Conservation (phyloP, 345 rosid genomes). For the Rubroshorea leprosula region DNA sequence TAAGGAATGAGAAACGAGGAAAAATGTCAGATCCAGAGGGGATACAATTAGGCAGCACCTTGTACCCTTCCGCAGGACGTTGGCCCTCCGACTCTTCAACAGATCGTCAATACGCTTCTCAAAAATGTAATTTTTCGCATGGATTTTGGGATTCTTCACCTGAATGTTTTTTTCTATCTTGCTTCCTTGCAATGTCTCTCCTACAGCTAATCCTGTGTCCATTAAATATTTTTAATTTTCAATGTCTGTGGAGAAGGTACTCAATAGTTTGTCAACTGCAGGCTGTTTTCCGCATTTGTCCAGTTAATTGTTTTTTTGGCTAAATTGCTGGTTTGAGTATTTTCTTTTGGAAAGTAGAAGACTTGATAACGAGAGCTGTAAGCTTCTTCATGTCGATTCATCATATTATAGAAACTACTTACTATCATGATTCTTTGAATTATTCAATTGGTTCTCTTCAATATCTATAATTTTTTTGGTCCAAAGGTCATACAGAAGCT, state of each 20-base stretch:
- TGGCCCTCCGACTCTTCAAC: constrained; percentile 78
- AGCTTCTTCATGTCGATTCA: constrained; percentile 1
- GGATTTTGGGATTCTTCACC: neutral
- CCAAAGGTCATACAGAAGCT: constrained; percentile 81
- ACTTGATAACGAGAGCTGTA: neutral
- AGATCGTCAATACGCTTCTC: constrained; percentile 80
- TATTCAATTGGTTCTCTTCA: constrained; percentile 7
- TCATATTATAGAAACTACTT: neutral
- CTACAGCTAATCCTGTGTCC: no score
- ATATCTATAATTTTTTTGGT: constrained; percentile 2
- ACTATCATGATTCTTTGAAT: neutral
- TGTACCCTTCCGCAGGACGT: constrained; percentile 81
- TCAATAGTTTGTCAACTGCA: constrained; percentile 92
- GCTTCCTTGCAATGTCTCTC: no score
- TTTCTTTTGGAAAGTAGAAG: neutral
- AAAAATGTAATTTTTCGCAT: constrained; percentile 38
- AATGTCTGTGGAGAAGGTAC: constrained; percentile 94
- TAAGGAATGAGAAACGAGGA: no score
- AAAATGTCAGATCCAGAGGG: constrained; percentile 87
- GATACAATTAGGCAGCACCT: constrained; percentile 51
- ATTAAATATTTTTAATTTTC: constrained; percentile 15
- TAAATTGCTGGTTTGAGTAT: constrained; percentile 63
- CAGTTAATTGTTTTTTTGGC: constrained; percentile 81
- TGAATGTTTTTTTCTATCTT: neutral
- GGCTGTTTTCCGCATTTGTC: constrained; percentile 87